phyloP scores from a whole-genome alignment of 768 basidiomycete genomes.

The Kwoniella newhampshirensis region DNA sequence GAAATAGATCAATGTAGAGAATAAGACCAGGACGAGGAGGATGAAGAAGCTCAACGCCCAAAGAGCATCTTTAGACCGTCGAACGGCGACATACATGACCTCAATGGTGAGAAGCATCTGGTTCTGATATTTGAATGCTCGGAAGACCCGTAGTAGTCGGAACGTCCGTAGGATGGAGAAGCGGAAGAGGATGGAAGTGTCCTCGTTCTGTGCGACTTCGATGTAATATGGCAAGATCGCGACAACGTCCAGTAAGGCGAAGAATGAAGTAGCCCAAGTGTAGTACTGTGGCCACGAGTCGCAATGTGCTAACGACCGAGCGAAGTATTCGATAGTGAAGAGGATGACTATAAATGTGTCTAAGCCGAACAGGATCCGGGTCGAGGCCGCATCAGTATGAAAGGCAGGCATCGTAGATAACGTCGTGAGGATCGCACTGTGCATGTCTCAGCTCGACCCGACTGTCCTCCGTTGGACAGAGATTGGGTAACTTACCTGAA shows the following conservation, averaged over 20 bases:
- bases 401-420: conserved; percentile 54
- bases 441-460: too few species aligned
- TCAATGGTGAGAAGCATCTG: conserved; percentile 59
- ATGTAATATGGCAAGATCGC: conserved; percentile 87
- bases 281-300: conserved; percentile 65
- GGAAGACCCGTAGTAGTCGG: conserved; percentile 80
- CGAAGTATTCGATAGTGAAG: conserved; percentile 74
- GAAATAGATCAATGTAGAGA: conserved; percentile 87
- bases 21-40: conserved; percentile 78
- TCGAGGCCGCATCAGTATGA: conserved; percentile 58
- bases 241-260: conserved; percentile 78
- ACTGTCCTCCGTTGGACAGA: too few species aligned
- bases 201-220: conserved; percentile 76
- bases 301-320: conserved; percentile 61
- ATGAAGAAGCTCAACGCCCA: conserved; percentile 87
- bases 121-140: conserved; percentile 72
- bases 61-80: conserved; percentile 79
- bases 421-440: conserved; percentile 51
- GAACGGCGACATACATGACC: conserved; percentile 80
- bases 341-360: conserved; percentile 80
- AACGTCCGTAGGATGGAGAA: conserved; percentile 91
- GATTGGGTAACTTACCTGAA: conserved; percentile 56
- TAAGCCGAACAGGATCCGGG: conserved; percentile 77
- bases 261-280: conserved; percentile 59
- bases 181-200: conserved; percentile 83